Evolutionary conservation across 768 basidiomycete species (phyloP).

Genomic region (Tulasnella sp.): DNA sequence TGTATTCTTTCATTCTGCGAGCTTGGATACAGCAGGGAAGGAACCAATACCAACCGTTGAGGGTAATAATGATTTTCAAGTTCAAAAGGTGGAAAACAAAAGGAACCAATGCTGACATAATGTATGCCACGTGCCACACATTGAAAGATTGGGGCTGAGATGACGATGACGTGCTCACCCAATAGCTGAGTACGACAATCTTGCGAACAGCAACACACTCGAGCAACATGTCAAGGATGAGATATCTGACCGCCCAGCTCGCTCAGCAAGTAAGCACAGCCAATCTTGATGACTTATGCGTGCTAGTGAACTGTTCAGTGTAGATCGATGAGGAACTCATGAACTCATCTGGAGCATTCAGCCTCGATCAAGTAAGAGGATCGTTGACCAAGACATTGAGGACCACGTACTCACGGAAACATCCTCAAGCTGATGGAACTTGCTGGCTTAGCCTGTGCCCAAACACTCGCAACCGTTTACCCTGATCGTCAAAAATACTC

Average conservation of each 20-base stretch:
- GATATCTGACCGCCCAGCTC: slow-evolving; percentile 55
- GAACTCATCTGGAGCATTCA: slow-evolving; percentile 78
- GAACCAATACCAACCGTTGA: too few species aligned
- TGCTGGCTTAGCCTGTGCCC: slow-evolving; percentile 88
- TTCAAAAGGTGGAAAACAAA: too few species aligned
- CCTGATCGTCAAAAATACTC: slow-evolving; percentile 49
- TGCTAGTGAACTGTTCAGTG: neutral
- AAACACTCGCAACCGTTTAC: slow-evolving; percentile 70
- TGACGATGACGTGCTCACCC: too few species aligned
- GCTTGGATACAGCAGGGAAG: too few species aligned
- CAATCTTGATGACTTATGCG: neutral
- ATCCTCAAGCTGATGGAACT: slow-evolving; percentile 83
- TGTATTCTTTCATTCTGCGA: too few species aligned
- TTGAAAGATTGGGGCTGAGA: too few species aligned
- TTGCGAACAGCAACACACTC: neutral
- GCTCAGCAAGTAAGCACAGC: slow-evolving; percentile 54
- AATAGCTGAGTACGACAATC: too few species aligned
- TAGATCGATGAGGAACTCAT: slow-evolving; percentile 94
- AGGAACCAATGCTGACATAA: too few species aligned
- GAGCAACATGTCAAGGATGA: slow-evolving; percentile 28
- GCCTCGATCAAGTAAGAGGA: slow-evolving; percentile 65
- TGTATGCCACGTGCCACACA: too few species aligned
- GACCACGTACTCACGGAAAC: neutral
- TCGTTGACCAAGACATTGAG: neutral
- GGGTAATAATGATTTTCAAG: too few species aligned